Evolutionary conservation across 352 stramenopile genomes (phyloP).

Genomic region (Globisporangium splendens): DNA sequence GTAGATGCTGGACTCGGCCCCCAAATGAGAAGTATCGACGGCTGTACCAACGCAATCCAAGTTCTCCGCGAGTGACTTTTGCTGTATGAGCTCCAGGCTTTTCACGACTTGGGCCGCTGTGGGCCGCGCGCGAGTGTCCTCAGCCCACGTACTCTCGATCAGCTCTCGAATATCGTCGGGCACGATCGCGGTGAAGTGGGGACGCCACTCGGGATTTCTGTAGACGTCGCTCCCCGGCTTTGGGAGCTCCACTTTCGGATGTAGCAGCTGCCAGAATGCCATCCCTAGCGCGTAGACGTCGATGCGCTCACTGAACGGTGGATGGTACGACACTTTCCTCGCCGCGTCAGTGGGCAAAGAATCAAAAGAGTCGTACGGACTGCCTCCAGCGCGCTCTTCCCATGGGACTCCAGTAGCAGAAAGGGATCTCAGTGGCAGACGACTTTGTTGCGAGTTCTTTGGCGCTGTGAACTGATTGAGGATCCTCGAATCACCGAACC

Average conservation of each 20-base stretch:
- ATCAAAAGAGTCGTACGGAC: conserved; percentile 41
- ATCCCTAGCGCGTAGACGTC: conserved; percentile 77
- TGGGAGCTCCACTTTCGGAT: conserved; percentile 50
- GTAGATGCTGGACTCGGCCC: conserved; percentile 23
- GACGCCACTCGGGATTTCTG: conserved; percentile 43
- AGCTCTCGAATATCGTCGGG: conserved; percentile 34
- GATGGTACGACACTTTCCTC: conserved; percentile 35
- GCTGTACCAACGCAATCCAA: conserved; percentile 34
- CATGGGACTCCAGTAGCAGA: conserved; percentile 1
- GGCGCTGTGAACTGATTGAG: conserved; percentile 20
- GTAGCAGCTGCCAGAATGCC: conserved; percentile 70
- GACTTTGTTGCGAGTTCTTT: background rate
- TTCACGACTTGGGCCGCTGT: conserved; percentile 40
- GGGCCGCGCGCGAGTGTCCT: conserved; percentile 31
- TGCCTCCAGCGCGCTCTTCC: conserved; percentile 19
- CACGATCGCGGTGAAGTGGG: conserved; percentile 24
- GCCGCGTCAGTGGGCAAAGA: conserved; percentile 66
- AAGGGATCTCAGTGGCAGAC: background rate
- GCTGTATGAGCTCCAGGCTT: conserved; percentile 41
- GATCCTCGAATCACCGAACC: conserved; percentile 63
- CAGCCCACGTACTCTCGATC: conserved; percentile 41
- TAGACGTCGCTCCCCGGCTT: conserved; percentile 37
- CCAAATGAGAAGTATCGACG: conserved; percentile 26
- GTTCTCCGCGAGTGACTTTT: conserved; percentile 14
- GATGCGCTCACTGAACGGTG: conserved; percentile 55